Conservation (phyloP, 768 basidiomycete genomes). For the Hydnum rufescens region DNA sequence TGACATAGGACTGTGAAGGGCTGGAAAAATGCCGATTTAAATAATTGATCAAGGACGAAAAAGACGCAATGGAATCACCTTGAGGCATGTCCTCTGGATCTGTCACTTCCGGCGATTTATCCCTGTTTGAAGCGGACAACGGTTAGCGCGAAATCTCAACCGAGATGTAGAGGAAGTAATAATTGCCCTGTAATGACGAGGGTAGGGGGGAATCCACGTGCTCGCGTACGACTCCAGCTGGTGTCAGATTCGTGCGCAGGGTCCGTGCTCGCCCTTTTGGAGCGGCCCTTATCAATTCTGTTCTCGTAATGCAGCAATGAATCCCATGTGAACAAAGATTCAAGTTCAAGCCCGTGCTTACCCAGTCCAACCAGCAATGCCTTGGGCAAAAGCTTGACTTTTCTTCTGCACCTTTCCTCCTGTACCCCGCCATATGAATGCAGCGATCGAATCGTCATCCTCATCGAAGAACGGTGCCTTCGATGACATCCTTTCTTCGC, state of each 20-base stretch:
- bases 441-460: not conserved
- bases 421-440: not conserved
- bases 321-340: not conserved
- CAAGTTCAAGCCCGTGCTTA: not conserved
- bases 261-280: not conserved
- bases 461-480: conserved; percentile 6
- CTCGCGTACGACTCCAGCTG: not conserved
- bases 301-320: not conserved
- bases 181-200: not conserved
- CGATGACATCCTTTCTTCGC: conserved; percentile 14
- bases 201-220: not conserved
- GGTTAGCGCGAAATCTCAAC: not conserved
- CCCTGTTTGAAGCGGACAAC: not conserved
- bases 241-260: not conserved
- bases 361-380: conserved; percentile 1
- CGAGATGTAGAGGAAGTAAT: not conserved
- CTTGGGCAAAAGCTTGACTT: not conserved
- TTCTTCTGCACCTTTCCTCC: conserved; percentile 2
- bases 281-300: not conserved
- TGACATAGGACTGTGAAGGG: not conserved
- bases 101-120: not conserved
- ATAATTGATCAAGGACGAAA: not conserved
- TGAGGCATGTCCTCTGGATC: not conserved
- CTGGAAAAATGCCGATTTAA: not conserved
- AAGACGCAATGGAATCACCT: not conserved